These are phyloP conservation scores for Coniochaeta hoffmannii DNA, from an alignment of 2,329 filamentous ascomycete genomes.

Conservation along the genomic window DNA sequence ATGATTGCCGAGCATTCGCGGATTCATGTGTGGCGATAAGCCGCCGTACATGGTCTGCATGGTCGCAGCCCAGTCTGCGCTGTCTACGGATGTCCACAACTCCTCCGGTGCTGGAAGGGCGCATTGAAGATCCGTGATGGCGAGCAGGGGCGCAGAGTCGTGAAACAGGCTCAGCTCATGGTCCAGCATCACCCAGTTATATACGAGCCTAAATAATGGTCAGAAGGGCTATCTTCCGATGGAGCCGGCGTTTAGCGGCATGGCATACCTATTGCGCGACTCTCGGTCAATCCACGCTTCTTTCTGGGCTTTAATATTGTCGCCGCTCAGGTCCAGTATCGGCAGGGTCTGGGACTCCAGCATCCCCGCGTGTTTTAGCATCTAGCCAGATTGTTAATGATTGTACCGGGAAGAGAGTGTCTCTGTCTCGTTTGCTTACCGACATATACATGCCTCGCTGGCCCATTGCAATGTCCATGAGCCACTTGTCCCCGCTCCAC, in stretches of 20 bases:
- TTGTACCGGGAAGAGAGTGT: no score
- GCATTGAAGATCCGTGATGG: conserved; percentile 56
- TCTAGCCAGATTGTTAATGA: conserved; percentile 31
- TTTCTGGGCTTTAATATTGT: conserved; percentile 46
- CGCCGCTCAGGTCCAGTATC: conserved; percentile 14
- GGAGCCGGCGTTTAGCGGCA: no score
- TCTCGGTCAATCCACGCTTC: conserved; percentile 59
- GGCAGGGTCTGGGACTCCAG: conserved; percentile 40
- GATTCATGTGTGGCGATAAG: conserved; percentile 38
- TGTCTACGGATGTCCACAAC: conserved; percentile 54
- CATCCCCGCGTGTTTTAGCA: conserved; percentile 63
- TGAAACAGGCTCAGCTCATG: conserved; percentile 64
- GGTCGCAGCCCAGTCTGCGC: conserved; percentile 50
- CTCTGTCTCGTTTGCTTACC: no score
- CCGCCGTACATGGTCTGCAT: conserved; percentile 55
- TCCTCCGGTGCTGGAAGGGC: conserved; percentile 55
- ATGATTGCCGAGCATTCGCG: conserved; percentile 42
- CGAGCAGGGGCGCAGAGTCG: conserved; percentile 54
- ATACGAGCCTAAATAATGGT: conserved; percentile 47
- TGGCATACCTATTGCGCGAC: conserved; percentile 49
- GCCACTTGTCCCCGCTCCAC: conserved; percentile 71
- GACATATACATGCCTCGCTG: conserved; percentile 67
- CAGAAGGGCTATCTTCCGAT: conserved; percentile 9
- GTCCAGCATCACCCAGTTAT: conserved; percentile 69
- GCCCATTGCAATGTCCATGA: conserved; percentile 70